Base-by-base conservation (phyloP, 176 grass and related monocot genomes). In the Zea luxurians region DNA sequence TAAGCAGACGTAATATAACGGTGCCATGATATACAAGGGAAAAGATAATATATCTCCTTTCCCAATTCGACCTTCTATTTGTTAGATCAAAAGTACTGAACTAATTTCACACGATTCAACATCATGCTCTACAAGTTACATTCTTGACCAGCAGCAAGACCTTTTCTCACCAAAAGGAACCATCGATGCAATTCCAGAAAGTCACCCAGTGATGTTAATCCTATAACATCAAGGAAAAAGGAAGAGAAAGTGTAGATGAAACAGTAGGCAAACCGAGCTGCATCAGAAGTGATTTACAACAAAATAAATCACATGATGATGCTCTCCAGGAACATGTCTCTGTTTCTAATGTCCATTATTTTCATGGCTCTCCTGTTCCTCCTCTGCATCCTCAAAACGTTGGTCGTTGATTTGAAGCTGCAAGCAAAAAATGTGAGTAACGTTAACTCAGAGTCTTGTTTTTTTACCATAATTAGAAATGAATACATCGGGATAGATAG, bases 101-200 rank as follows among this genome's bases (percentile, higher is more conserved):
- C 6, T 54, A 70, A 66, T 81, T 68, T 41, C 71, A 81, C 78
- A 36, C 50, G 44, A 77, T 72, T 71, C 7, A 49, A 34, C 82
- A 84, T 54, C 70, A 89, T 61, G 48, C 66, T 77, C 87, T 85
- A 89, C 78, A 92, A 77, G 85, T 90, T 80, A 96, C 93, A 92
- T 96, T 96, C 93, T 96, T 96, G 93, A 96, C 93, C 93, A 90
- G 84, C 79, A 96, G 93, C 93, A 96, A 96, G 89, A 96, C 93
- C 93, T 96, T 96, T 84, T 86, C 81, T 71, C 77, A 71, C 70
- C 81, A 83, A 53, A 80, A 77, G 82, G 73, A 68, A 89, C 87
- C 77, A 73, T 85, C 18, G 78, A 78, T 73, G 83, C 78, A 85
- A 58, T 13, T 67, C 78, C 71, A 81, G 41, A 77, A 37, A 69